Conservation (phyloP, 306 rosid species). For the Urtica urens region DNA sequence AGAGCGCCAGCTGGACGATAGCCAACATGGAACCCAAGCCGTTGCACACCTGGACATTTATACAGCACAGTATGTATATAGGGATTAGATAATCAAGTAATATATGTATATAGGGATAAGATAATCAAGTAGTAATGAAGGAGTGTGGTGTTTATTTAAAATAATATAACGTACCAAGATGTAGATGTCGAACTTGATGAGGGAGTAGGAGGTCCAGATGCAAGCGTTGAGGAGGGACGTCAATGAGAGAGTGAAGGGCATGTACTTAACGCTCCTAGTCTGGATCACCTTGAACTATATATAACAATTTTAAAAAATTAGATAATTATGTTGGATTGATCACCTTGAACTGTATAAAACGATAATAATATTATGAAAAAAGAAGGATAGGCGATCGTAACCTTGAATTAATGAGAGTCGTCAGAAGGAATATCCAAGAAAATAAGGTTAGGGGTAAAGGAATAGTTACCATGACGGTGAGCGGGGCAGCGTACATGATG, state of each 20-base stretch:
- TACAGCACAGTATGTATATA: too few species aligned
- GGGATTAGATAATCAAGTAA: too few species aligned
- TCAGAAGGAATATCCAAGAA: not conserved
- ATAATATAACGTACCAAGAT: constrained; percentile 28
- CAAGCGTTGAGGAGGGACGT: constrained; percentile 55
- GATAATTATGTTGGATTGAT: too few species aligned
- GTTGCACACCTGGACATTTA: too few species aligned
- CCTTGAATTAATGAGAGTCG: not conserved
- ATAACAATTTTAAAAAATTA: not conserved
- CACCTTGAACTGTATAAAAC: too few species aligned
- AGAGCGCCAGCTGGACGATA: too few species aligned
- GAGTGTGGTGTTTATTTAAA: too few species aligned
- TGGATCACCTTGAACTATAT: constrained; percentile 45
- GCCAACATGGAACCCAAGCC: too few species aligned
- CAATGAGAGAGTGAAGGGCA: constrained; percentile 66
- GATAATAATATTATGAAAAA: not conserved
- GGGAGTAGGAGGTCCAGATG: constrained; percentile 71
- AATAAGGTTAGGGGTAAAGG: not conserved
- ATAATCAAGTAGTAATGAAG: too few species aligned
- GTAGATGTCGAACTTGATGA: constrained; percentile 45
- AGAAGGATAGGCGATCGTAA: not conserved
- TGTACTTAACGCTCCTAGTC: constrained; percentile 60
- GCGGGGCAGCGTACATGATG: constrained; percentile 61
- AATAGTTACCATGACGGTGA: constrained; percentile 46
- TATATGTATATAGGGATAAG: too few species aligned